Conservation (phyloP, 169 alveolate species). For the Eimeria praecox region DNA sequence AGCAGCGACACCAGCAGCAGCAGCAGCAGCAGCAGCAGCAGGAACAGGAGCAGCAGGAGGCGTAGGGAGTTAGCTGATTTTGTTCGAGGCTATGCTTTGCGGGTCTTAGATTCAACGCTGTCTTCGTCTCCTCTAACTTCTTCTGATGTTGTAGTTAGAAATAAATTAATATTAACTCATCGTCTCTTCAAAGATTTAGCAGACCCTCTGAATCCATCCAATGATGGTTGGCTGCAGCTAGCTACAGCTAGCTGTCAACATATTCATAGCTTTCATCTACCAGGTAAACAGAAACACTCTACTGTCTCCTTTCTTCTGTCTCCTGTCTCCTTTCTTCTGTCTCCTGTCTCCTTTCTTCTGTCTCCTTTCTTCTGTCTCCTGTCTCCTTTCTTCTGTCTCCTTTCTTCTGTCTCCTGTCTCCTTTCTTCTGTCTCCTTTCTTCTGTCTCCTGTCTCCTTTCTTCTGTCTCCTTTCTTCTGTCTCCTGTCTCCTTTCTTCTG, state of each 20-base stretch:
- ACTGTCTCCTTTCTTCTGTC: neutral
- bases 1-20: neutral
- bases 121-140: neutral
- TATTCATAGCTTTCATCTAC: neutral
- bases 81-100: neutral
- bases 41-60: neutral
- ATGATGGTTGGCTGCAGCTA: slow-evolving; percentile 19
- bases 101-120: neutral
- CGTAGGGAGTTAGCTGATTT: neutral
- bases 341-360: neutral
- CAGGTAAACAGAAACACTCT: no score
- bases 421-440: no score
- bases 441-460: neutral
- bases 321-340: neutral
- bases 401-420: no score
- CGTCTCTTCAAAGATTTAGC: neutral
- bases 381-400: no score
- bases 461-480: neutral
- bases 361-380: neutral
- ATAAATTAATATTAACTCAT: neutral
- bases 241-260: neutral
- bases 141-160: neutral
- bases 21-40: slow-evolving; percentile 4
- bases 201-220: neutral
- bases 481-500: neutral